Evolutionary conservation across 2,329 filamentous ascomycete species (phyloP), one percentile per base, ranked within the genome.

Genomic region (Fonsecaea monophora): DNA sequence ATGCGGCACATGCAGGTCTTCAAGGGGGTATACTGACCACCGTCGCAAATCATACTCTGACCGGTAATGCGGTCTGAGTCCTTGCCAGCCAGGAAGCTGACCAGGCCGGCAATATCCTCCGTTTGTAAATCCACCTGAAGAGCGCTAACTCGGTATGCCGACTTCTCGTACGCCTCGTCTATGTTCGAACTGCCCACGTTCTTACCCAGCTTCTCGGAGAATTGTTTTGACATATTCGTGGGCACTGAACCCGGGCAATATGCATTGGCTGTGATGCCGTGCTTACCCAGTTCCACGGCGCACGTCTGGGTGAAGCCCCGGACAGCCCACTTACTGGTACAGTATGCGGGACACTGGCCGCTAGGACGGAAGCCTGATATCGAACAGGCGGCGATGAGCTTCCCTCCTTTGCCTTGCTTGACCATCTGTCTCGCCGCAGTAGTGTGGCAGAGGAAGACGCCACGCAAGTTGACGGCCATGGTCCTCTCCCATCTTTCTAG

Each of bases 201-300:
- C 73, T 85, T 81, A 0, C 82, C 85, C 34, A 89, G 66, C 62
- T 83, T 83, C 66, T 85, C 83, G 68, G 90, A 89, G 62, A 91
- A 89, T 1, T 85, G 73, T 50, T 90, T 87, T 88, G 88, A 91
- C 87, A 90, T 90, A 0, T 81, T 79, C 0, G 87, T 90, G 0
- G 84, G 86, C 0, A 90, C 87, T 55, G 90, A 88, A 0, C 89
- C 89, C 0, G 89, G 89, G 0, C 86, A 88, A 72, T 90, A 90
- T 0, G 84, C 83, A 70, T 90, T 91, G n/a, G 85, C 87, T 0
- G 86, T 90, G 74, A 91, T 90, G 62, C 85, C 80, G 73, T 90
- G 83, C 48, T 78, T 75, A 0, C 87, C 88, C 75, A 90, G 80
- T 68, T 89, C 87, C 81, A 89, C 85, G 0, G 89, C 88, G 68